Percentiles rank a stretch among this genome's conserved stretches.
These are phyloP conservation scores for Cordyceps cicadae DNA, from an alignment of 2,329 filamentous ascomycete species.

Conservation along the genomic window DNA sequence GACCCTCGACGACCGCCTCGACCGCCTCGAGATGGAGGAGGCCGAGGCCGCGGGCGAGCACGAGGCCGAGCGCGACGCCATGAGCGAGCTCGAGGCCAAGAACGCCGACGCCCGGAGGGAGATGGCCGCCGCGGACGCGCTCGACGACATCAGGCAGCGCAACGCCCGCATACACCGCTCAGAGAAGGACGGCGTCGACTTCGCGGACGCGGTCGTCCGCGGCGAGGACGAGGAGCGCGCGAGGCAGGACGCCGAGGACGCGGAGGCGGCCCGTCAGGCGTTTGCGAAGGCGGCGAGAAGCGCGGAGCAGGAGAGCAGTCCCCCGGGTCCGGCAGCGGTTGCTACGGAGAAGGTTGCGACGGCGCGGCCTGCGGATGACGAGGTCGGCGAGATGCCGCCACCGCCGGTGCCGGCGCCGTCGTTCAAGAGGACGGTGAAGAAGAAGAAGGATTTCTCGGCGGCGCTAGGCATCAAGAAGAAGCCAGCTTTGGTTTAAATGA, in stretches of 20 bases:
- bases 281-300: conserved; percentile 49
- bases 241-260: conserved; percentile 70
- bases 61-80: conserved; percentile 67
- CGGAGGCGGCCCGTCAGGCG: conserved; percentile 68
- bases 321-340: not conserved
- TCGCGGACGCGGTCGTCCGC: conserved; percentile 45
- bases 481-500: conserved; percentile 42
- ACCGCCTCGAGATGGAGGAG: conserved; percentile 72
- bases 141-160: conserved; percentile 87
- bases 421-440: conserved; percentile 71
- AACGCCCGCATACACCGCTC: conserved; percentile 82
- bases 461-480: conserved; percentile 85
- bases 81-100: conserved; percentile 92
- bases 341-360: conserved; percentile 30
- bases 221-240: conserved; percentile 51
- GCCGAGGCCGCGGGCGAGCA: conserved; percentile 53
- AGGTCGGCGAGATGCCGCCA: conserved; percentile 21
- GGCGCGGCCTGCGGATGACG: not conserved
- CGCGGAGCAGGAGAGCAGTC: conserved; percentile 37
- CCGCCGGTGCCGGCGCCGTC: conserved; percentile 44
- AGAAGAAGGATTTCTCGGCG: conserved; percentile 74
- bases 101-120: conserved; percentile 86
- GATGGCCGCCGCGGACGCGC: conserved; percentile 91
- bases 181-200: conserved; percentile 57
- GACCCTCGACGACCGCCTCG: conserved; percentile 78